phyloP scores from a whole-genome alignment of 2,329 filamentous ascomycete species.

The Fusarium secorum region DNA sequence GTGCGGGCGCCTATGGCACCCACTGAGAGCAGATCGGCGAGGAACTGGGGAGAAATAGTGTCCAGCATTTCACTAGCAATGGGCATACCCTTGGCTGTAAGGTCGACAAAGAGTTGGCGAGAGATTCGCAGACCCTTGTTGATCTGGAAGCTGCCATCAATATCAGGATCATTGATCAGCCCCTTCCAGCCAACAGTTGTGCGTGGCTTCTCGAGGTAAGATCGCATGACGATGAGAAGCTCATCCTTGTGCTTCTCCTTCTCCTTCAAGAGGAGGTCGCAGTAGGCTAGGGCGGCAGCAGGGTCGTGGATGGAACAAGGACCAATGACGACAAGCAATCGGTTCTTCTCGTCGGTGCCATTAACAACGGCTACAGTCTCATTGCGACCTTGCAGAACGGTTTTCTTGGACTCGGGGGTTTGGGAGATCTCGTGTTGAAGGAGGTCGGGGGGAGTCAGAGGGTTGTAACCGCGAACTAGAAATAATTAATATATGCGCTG shows the following conservation, averaged over 20 bases:
- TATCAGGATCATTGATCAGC: conserved; percentile 97
- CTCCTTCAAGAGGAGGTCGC: conserved; percentile 78
- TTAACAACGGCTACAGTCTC: conserved; percentile 75
- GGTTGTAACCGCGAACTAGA: conserved; percentile 87
- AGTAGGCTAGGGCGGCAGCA: conserved; percentile 89
- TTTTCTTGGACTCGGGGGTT: conserved; percentile 63
- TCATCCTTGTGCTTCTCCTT: conserved; percentile 91
- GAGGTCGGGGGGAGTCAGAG: conserved; percentile 89
- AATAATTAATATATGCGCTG: conserved; percentile 35
- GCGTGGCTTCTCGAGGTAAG: conserved; percentile 97
- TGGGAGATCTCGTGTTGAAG: conserved; percentile 90
- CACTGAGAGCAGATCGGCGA: conserved; percentile 89
- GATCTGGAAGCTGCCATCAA: conserved; percentile 98
- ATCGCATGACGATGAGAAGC: conserved; percentile 94
- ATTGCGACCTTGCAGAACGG: conserved; percentile 67
- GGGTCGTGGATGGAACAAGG: conserved; percentile 99
- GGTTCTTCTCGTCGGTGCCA: conserved; percentile 67
- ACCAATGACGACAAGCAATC: conserved; percentile 79
- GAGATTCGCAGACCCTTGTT: conserved; percentile 93
- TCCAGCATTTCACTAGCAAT: conserved; percentile 98
- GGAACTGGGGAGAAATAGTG: conserved; percentile 96
- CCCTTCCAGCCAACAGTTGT: conserved; percentile 99
- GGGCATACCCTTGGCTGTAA: conserved; percentile 92
- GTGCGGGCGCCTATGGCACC: conserved; percentile 96
- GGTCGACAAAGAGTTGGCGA: conserved; percentile 89